Percentiles rank a stretch among this genome's conserved stretches.
phyloP scores from a whole-genome alignment of 139 green algal species.

The Chlorella sp. region DNA sequence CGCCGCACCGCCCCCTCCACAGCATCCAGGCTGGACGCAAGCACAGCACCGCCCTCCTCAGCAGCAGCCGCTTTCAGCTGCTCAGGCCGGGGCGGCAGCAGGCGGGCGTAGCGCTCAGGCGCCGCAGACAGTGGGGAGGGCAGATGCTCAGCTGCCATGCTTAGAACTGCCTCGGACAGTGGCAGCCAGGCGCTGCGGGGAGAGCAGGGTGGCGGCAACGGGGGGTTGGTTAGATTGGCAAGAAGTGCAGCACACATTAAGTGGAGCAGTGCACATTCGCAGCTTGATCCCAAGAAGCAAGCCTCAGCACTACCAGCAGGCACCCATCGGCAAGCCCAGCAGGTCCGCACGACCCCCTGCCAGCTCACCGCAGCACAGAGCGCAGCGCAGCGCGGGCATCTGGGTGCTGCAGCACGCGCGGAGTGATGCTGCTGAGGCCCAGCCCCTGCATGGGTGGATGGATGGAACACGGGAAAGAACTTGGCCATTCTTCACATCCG shows the following conservation, averaged over 20 bases:
- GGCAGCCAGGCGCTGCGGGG: constrained; percentile 27
- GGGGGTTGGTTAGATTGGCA: background rate
- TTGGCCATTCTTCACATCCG: no score
- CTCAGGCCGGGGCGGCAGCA: constrained; percentile 54
- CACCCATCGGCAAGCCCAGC: no score
- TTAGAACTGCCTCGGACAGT: constrained; percentile 22
- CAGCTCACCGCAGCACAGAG: constrained; percentile 73
- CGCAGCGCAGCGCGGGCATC: constrained; percentile 71
- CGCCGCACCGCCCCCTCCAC: constrained; percentile 37
- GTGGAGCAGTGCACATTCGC: no score
- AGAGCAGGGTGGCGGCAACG: background rate
- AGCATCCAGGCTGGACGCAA: constrained; percentile 26
- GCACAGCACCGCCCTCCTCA: background rate
- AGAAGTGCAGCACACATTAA: no score
- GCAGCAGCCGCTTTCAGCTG: constrained; percentile 16
- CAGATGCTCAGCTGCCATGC: constrained; percentile 87
- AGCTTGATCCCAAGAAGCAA: no score
- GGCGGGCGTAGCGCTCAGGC: constrained; percentile 60
- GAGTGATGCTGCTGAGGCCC: constrained; percentile 57
- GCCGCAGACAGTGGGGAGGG: constrained; percentile 77
- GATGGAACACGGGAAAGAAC: no score
- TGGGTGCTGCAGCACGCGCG: constrained; percentile 56
- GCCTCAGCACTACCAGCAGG: no score
- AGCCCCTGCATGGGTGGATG: constrained; percentile 37
- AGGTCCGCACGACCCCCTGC: no score